These are phyloP conservation scores for Balamuthia mandrillaris DNA, from an alignment of 208 protist species.

Conservation along the genomic window DNA sequence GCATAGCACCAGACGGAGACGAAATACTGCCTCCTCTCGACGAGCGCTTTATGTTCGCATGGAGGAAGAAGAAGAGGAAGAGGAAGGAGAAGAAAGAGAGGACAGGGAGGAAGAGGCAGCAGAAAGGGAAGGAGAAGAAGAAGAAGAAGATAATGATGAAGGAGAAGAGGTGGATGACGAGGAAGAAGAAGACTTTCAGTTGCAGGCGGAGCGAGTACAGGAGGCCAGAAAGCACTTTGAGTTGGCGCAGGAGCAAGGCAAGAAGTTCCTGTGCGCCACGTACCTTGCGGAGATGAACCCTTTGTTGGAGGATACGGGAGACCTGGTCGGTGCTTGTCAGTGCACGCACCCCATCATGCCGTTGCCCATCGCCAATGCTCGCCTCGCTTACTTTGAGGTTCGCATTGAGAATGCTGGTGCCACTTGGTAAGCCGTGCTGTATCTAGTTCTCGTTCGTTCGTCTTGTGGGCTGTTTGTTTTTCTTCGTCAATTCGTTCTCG, in stretches of 20 bases:
- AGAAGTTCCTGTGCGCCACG: neutral
- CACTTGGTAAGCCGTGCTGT: neutral
- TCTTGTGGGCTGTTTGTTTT: neutral
- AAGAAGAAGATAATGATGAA: neutral
- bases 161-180: neutral
- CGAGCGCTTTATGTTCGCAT: neutral
- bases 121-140: neutral
- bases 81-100: neutral
- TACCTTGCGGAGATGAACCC: neutral
- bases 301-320: neutral
- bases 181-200: neutral
- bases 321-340: neutral
- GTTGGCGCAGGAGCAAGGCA: neutral
- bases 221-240: neutral
- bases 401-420: neutral
- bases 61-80: neutral
- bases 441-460: too few species aligned
- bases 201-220: neutral
- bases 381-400: slow-evolving; percentile 9
- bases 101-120: neutral
- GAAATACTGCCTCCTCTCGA: too few species aligned
- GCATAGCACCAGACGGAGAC: too few species aligned
- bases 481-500: neutral
- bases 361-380: neutral
- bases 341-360: neutral